These are phyloP conservation scores for Malus fusca DNA, from an alignment of 306 rosid species.

Conservation along the genomic window DNA sequence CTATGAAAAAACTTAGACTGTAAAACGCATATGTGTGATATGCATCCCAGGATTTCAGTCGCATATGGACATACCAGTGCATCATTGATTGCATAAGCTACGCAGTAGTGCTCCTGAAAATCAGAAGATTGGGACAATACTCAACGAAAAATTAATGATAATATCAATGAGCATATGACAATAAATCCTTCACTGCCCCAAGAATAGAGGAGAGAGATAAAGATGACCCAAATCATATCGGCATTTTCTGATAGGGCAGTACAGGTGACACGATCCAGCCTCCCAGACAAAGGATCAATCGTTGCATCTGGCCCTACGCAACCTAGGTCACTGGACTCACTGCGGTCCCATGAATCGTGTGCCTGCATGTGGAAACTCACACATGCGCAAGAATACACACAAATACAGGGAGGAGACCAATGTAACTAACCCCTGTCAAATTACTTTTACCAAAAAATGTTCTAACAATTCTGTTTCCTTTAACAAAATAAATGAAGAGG, in stretches of 20 bases:
- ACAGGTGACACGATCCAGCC: constrained; percentile 9
- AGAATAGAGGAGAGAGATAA: not conserved
- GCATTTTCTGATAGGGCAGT: constrained; percentile 10
- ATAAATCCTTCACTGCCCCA: not conserved
- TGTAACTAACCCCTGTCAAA: constrained; percentile 2
- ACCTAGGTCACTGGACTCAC: not conserved
- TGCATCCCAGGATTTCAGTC: not conserved
- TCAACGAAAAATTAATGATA: constrained; percentile 14
- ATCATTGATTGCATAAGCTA: constrained; percentile 86
- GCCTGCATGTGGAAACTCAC: not conserved
- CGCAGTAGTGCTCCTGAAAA: constrained; percentile 98
- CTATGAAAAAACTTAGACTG: not conserved
- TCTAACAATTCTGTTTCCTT: constrained; percentile 9
- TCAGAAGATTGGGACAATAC: constrained; percentile 17
- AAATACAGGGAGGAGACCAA: not conserved
- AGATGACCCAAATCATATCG: not conserved
- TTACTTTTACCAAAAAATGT: constrained; percentile 3
- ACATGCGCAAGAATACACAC: not conserved
- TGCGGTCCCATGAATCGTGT: not conserved
- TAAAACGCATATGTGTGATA: not conserved
- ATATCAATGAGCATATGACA: not conserved
- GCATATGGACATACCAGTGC: constrained; percentile 50
- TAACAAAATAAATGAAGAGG: constrained; percentile 9
- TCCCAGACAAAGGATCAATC: constrained; percentile 5
- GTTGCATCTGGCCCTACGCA: not conserved